Conservation (phyloP, 768 basidiomycete species). For the Kockovaella imperatae region DNA sequence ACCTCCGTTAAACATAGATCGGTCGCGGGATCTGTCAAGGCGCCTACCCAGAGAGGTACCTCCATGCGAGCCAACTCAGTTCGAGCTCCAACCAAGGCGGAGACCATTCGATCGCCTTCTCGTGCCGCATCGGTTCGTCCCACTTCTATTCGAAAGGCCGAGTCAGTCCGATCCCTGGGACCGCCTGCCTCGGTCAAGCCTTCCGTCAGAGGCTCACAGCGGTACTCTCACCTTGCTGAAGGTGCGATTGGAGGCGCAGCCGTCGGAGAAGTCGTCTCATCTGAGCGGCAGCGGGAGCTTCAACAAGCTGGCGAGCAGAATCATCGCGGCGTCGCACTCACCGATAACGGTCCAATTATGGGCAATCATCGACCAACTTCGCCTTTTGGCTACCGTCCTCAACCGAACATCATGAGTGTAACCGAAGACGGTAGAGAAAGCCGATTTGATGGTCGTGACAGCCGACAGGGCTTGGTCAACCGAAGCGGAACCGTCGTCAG, state of each 20-base stretch:
- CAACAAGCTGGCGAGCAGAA: slow-evolving; percentile 24
- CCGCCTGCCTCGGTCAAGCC: slow-evolving; percentile 14
- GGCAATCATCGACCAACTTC: slow-evolving; percentile 17
- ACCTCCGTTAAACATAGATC: slow-evolving; percentile 17
- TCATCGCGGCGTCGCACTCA: no score
- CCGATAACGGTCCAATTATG: background rate
- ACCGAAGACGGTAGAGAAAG: slow-evolving; percentile 21
- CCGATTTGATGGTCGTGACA: slow-evolving; percentile 21
- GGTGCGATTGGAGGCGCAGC: slow-evolving; percentile 9
- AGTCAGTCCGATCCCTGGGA: background rate
- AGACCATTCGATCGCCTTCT: slow-evolving; percentile 1
- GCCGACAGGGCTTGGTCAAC: slow-evolving; percentile 22
- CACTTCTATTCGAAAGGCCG: background rate
- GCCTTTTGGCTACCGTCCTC: slow-evolving; percentile 24
- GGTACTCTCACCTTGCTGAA: background rate
- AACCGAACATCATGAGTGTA: slow-evolving; percentile 24
- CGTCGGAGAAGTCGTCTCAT: slow-evolving; percentile 28
- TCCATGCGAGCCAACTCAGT: slow-evolving; percentile 7
- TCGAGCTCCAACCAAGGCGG: slow-evolving; percentile 7
- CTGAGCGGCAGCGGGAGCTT: slow-evolving; percentile 30
- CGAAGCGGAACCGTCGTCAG: slow-evolving; percentile 29
- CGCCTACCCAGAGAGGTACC: no score
- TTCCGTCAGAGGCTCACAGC: slow-evolving; percentile 7
- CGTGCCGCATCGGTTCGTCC: slow-evolving; percentile 12
- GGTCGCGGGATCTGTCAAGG: slow-evolving; percentile 10